phyloP scores from a whole-genome alignment of 371 early-diverging fungal genomes.

The Saksenaea vasiformis region DNA sequence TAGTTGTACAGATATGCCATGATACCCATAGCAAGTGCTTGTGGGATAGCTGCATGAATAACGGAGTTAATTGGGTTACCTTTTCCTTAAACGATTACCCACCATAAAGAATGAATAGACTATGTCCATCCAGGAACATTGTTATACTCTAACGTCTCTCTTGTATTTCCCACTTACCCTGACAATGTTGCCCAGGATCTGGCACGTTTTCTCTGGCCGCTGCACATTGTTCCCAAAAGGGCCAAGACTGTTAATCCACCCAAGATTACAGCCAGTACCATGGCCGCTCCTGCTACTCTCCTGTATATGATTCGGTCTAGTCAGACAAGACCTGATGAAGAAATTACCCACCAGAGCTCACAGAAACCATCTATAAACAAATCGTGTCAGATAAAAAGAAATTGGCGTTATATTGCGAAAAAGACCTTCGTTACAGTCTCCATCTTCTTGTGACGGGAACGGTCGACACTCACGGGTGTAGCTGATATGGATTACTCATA shows the following conservation, averaged over 20 bases:
- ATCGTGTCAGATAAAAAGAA: background rate
- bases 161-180: slow-evolving; percentile 23
- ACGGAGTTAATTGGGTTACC: slow-evolving; percentile 6
- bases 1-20: slow-evolving; percentile 50
- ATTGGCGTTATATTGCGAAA: background rate
- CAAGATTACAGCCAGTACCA: slow-evolving; percentile 42
- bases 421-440: slow-evolving; percentile 50
- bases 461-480: slow-evolving; percentile 44
- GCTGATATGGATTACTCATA: slow-evolving; percentile 13
- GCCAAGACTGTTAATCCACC: slow-evolving; percentile 40
- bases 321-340: background rate
- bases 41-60: slow-evolving; percentile 29
- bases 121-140: slow-evolving; percentile 3
- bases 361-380: slow-evolving; percentile 44
- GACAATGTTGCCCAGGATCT: slow-evolving; percentile 45
- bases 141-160: background rate
- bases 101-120: slow-evolving; percentile 30
- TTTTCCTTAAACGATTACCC: background rate
- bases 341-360: slow-evolving; percentile 41
- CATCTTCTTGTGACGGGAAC: slow-evolving; percentile 44
- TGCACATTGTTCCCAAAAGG: slow-evolving; percentile 45
- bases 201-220: slow-evolving; percentile 39
- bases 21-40: slow-evolving; percentile 45
- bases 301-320: slow-evolving; percentile 11
- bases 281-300: slow-evolving; percentile 45